A percentile compares a stretch with the other conserved stretches of the same genome.
phyloP scores from a whole-genome alignment of 2,329 filamentous ascomycete genomes.

The Aureobasidium melanogenum region DNA sequence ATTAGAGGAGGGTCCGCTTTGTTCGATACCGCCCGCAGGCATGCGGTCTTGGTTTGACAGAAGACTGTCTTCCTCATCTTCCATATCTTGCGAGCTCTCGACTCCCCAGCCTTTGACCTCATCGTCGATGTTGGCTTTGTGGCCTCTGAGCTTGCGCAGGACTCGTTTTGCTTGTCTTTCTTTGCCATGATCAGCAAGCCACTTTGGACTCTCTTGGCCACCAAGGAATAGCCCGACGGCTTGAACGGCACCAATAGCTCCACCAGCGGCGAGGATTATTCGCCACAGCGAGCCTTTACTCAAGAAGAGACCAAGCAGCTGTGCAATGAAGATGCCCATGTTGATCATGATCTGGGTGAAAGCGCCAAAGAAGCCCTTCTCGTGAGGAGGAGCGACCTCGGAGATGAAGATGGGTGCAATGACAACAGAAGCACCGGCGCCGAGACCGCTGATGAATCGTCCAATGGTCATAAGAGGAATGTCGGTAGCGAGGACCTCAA shows the following conservation, averaged over 20 bases:
- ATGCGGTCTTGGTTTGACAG: conserved; percentile 37
- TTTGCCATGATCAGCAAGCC: conserved; percentile 63
- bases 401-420: conserved; percentile 92
- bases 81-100: conserved; percentile 22
- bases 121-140: conserved; percentile 57
- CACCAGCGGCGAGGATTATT: conserved; percentile 67
- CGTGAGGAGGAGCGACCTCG: conserved; percentile 67
- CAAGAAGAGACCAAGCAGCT: conserved; percentile 78
- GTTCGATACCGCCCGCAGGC: conserved; percentile 13
- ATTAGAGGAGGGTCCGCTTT: conserved; percentile 16
- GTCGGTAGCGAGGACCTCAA: conserved; percentile 63
- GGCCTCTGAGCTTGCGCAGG: conserved; percentile 68
- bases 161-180: conserved; percentile 53
- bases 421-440: conserved; percentile 81
- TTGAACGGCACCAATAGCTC: conserved; percentile 59
- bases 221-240: conserved; percentile 58
- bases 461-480: conserved; percentile 63
- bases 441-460: conserved; percentile 70
- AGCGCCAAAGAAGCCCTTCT: conserved; percentile 57
- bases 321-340: conserved; percentile 69
- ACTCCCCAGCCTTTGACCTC: conserved; percentile 52
- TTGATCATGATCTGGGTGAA: conserved; percentile 95
- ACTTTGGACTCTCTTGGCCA: conserved; percentile 78
- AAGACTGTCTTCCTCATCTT: conserved; percentile 62
- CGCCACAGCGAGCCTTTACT: conserved; percentile 76